A percentile compares a stretch with the other conserved stretches of the same genome.
Evolutionary conservation across 2,329 filamentous ascomycete species (phyloP).

Genomic region (Cercospora citrullina): DNA sequence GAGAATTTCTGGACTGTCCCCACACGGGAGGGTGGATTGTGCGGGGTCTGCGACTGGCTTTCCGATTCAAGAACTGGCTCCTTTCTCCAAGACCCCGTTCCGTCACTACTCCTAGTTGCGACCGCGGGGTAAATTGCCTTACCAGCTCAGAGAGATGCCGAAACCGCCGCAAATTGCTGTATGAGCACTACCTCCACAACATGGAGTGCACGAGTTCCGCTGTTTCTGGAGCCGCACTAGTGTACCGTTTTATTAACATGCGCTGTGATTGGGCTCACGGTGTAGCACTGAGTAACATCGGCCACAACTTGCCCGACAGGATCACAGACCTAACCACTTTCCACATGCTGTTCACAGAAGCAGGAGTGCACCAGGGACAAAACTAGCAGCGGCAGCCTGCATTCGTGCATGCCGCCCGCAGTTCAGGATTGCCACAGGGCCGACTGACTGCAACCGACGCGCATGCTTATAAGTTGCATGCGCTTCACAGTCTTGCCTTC

Average conservation of each 20-base stretch:
- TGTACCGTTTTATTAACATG: background rate
- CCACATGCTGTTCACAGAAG: background rate
- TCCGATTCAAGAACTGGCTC: background rate
- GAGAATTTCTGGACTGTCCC: background rate
- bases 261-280: background rate
- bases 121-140: background rate
- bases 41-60: background rate
- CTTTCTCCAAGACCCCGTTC: background rate
- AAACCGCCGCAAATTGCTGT: background rate
- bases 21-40: background rate
- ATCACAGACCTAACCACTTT: background rate
- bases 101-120: background rate
- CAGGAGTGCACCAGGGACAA: background rate
- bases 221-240: background rate
- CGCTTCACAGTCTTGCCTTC: background rate
- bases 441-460: background rate
- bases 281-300: background rate
- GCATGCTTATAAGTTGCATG: background rate
- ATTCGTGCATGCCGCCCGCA: background rate
- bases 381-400: background rate
- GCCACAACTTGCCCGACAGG: background rate
- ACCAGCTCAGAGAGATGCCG: background rate
- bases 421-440: background rate
- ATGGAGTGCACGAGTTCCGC: background rate
- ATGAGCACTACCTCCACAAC: background rate